phyloP scores from a whole-genome alignment of 2,329 filamentous ascomycete species.

The Colletotrichum sp. region DNA sequence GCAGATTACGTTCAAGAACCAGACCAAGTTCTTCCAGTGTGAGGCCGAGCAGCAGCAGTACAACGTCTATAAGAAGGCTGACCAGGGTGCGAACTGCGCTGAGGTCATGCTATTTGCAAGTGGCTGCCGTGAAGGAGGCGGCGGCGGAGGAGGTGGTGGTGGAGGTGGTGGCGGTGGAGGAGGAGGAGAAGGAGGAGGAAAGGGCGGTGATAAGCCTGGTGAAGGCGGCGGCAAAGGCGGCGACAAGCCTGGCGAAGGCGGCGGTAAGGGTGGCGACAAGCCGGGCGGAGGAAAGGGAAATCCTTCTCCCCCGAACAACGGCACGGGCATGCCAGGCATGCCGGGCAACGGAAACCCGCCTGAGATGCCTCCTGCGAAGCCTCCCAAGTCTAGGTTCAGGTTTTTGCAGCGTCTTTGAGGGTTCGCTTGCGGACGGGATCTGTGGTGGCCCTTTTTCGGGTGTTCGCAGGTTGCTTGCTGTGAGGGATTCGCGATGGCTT shows the following conservation, averaged over 20 bases:
- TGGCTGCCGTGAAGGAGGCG: constrained; percentile 31
- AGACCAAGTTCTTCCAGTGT: constrained; percentile 64
- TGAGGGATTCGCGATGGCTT: background rate
- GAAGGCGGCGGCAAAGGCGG: background rate
- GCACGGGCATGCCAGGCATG: background rate
- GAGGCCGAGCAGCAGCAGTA: constrained; percentile 59
- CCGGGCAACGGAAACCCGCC: background rate
- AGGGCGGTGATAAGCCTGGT: background rate
- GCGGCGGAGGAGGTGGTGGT: background rate
- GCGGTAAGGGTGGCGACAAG: background rate
- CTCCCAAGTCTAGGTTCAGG: background rate
- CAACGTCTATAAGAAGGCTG: constrained; percentile 58
- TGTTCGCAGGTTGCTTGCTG: background rate
- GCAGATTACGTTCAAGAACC: constrained; percentile 54
- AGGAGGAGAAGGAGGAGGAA: background rate
- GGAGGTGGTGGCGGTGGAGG: background rate
- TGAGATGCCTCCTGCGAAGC: background rate
- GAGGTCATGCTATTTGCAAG: constrained; percentile 50
- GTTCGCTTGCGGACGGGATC: background rate
- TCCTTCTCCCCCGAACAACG: background rate
- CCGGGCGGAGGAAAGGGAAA: background rate
- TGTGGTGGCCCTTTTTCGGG: background rate
- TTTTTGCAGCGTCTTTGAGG: background rate
- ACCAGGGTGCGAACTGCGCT: constrained; percentile 47
- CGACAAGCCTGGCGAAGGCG: background rate